A percentile compares a stretch with the other conserved stretches of the same genome.
Evolutionary conservation across 176 grass and related monocot genomes (phyloP).

Genomic region (Cenchrus fungigraminus): DNA sequence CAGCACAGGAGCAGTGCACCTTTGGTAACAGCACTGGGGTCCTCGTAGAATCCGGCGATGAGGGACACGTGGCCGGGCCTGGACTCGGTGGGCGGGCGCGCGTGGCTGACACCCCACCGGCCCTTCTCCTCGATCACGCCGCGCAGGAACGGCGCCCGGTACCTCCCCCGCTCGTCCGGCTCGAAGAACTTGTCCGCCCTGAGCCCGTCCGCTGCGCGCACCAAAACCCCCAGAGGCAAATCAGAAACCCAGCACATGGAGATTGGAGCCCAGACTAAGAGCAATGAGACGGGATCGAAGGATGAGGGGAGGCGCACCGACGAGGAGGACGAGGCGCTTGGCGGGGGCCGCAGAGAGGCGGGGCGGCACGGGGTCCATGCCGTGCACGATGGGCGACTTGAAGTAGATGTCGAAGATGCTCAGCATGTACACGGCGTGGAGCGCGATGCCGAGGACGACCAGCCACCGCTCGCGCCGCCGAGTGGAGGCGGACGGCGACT

Average conservation of each 20-base stretch:
- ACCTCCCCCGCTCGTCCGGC: slow-evolving; percentile 64
- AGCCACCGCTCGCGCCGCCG: slow-evolving; percentile 81
- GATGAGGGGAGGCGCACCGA: slow-evolving; percentile 43
- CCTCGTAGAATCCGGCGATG: slow-evolving; percentile 93
- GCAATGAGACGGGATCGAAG: slow-evolving; percentile 2
- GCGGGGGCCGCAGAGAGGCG: slow-evolving; percentile 67
- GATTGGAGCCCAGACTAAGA: neutral
- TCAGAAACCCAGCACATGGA: slow-evolving; percentile 23
- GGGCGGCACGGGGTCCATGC: slow-evolving; percentile 80
- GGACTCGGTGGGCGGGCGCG: slow-evolving; percentile 92
- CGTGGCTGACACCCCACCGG: slow-evolving; percentile 89
- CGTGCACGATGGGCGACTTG: slow-evolving; percentile 94
- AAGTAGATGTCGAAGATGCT: slow-evolving; percentile 99
- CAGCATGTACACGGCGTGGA: slow-evolving; percentile 97
- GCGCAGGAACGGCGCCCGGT: slow-evolving; percentile 87
- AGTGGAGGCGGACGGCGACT: slow-evolving; percentile 47
- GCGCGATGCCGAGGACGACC: slow-evolving; percentile 78
- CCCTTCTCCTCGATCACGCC: slow-evolving; percentile 80
- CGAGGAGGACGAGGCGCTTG: slow-evolving; percentile 86
- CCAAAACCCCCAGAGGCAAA: slow-evolving; percentile 38
- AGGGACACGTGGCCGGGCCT: slow-evolving; percentile 84
- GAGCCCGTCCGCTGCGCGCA: slow-evolving; percentile 76
- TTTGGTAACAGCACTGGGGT: slow-evolving; percentile 89
- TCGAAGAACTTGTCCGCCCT: slow-evolving; percentile 97
- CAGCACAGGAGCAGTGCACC: slow-evolving; percentile 38